phyloP scores from a whole-genome alignment of 768 basidiomycete species.

The Russula brevipes region DNA sequence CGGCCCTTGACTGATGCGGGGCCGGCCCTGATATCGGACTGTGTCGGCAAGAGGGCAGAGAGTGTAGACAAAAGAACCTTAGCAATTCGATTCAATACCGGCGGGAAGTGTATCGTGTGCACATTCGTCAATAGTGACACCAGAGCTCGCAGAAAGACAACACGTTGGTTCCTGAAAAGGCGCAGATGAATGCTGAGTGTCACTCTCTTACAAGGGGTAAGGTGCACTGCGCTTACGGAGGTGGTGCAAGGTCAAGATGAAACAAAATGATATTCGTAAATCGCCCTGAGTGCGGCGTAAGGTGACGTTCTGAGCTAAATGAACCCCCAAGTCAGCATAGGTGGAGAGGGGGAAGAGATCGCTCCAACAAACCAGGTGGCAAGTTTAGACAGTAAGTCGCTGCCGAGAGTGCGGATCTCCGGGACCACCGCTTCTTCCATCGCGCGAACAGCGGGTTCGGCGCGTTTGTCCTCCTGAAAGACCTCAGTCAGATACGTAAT shows the following conservation, averaged over 20 bases:
- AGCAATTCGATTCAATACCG: constrained; percentile 20
- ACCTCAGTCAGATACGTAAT: constrained; percentile 12
- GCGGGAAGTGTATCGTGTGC: constrained; percentile 13
- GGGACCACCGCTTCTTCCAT: constrained; percentile 54
- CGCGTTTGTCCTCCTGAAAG: constrained; percentile 42
- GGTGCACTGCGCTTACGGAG: constrained; percentile 38
- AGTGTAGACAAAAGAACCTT: constrained; percentile 22
- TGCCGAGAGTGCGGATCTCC: constrained; percentile 48
- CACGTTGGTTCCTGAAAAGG: constrained; percentile 16
- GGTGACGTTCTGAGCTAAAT: constrained; percentile 46
- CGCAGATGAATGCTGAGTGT: neutral
- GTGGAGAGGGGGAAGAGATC: constrained; percentile 1
- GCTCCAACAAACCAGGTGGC: constrained; percentile 42
- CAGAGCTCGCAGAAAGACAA: constrained; percentile 16
- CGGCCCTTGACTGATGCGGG: constrained; percentile 34
- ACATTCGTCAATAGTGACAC: constrained; percentile 13
- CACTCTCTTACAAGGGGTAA: neutral
- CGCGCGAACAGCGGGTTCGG: constrained; percentile 47
- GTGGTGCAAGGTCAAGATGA: constrained; percentile 55
- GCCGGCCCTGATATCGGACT: constrained; percentile 33
- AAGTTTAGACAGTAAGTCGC: constrained; percentile 46
- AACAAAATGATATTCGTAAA: constrained; percentile 49
- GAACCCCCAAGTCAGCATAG: neutral
- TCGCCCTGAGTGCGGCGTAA: constrained; percentile 52
- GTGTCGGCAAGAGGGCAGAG: constrained; percentile 17